These are phyloP conservation scores for Monosporascus cannonballus DNA, from an alignment of 2,329 filamentous ascomycete genomes.

Conservation along the genomic window DNA sequence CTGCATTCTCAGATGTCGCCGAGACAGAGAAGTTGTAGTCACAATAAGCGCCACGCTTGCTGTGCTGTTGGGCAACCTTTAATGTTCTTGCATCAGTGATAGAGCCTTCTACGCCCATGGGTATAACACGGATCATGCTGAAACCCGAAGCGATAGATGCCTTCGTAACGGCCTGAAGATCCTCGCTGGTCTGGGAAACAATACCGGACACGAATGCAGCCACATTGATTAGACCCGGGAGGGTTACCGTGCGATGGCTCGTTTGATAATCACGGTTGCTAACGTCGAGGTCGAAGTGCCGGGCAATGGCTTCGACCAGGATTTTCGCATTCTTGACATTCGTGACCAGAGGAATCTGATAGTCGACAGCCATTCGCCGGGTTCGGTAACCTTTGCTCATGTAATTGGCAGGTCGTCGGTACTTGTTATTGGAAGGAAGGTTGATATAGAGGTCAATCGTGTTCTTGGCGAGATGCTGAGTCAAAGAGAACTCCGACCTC, in stretches of 20 bases:
- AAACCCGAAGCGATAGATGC: slow-evolving; percentile 71
- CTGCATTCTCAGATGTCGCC: slow-evolving; percentile 66
- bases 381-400: slow-evolving; percentile 98
- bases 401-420: slow-evolving; percentile 93
- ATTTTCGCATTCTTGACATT: slow-evolving; percentile 99
- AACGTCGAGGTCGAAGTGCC: slow-evolving; percentile 80
- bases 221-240: slow-evolving; percentile 72
- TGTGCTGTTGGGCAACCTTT: slow-evolving; percentile 66
- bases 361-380: slow-evolving; percentile 93
- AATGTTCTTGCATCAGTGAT: slow-evolving; percentile 68
- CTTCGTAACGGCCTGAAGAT: slow-evolving; percentile 65
- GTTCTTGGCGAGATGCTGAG: slow-evolving; percentile 94
- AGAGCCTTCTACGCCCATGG: slow-evolving; percentile 64
- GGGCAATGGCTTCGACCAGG: slow-evolving; percentile 85
- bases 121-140: slow-evolving; percentile 76
- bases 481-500: slow-evolving; percentile 93
- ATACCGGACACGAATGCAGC: slow-evolving; percentile 75
- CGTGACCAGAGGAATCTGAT: slow-evolving; percentile 93
- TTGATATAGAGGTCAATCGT: slow-evolving; percentile 99
- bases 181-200: slow-evolving; percentile 55
- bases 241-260: slow-evolving; percentile 69
- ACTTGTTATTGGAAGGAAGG: slow-evolving; percentile 96
- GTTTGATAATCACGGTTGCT: slow-evolving; percentile 85
- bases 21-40: slow-evolving; percentile 78
- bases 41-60: slow-evolving; percentile 60